Percentiles rank a stretch among this genome's conserved stretches.
Conservation (phyloP, 345 rosid genomes). For the Eucalyptus rudis region DNA sequence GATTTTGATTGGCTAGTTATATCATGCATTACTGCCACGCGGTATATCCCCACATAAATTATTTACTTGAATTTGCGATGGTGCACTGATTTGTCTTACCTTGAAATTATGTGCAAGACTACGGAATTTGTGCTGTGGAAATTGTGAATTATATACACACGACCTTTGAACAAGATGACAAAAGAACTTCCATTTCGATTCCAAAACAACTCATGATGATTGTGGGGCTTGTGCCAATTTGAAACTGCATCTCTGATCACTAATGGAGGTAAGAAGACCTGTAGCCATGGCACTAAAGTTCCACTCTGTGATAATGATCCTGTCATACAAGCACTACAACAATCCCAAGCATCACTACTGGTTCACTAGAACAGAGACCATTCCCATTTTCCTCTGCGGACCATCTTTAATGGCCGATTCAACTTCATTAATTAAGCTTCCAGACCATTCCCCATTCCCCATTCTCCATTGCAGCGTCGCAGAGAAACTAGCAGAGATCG, state of each 20-base stretch:
- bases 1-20: background rate
- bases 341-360: background rate
- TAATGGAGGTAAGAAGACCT: background rate
- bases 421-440: background rate
- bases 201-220: background rate
- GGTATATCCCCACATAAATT: background rate
- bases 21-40: rapidly evolving
- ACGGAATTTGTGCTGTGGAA: background rate
- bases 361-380: too few species aligned
- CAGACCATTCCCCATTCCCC: background rate
- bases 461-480: background rate
- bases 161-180: background rate
- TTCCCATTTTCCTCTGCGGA: too few species aligned
- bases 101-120: background rate
- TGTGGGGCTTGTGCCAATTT: background rate
- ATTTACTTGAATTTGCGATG: background rate
- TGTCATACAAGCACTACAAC: background rate
- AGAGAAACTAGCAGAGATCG: background rate
- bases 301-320: background rate
- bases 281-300: background rate
- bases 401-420: too few species aligned
- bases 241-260: background rate
- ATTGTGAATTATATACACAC: background rate
- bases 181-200: background rate
- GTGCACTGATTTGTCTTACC: rapidly evolving